A percentile compares a stretch with the other conserved stretches of the same genome.
phyloP scores from a whole-genome alignment of 116 monocot genomes.

The Posidonia oceanica region DNA sequence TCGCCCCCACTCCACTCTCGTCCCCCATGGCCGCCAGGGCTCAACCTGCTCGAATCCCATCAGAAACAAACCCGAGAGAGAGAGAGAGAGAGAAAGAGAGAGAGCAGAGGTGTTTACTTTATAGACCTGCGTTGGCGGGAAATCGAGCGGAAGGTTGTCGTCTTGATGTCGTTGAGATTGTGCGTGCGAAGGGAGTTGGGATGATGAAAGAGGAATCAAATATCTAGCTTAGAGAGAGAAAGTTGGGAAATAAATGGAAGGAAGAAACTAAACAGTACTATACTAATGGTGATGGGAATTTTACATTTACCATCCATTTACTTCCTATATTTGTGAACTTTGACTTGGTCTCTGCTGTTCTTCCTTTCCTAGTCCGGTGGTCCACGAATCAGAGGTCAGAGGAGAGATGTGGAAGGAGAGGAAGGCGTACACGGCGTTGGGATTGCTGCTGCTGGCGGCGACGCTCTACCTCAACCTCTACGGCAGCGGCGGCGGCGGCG shows the following conservation, averaged over 20 bases:
- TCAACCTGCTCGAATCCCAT: not conserved
- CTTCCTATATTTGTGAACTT: not conserved
- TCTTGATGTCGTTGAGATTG: not conserved
- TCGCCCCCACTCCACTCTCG: constrained; percentile 5
- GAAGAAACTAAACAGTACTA: too few relatives aligned
- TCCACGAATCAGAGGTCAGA: too few relatives aligned
- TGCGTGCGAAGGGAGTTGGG: too few relatives aligned
- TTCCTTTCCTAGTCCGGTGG: too few relatives aligned
- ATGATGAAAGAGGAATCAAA: too few relatives aligned
- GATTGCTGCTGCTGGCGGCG: constrained; percentile 36
- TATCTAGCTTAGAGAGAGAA: too few relatives aligned
- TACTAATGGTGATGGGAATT: not conserved
- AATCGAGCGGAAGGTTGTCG: not conserved
- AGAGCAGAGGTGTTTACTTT: not conserved
- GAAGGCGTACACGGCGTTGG: constrained; percentile 28
- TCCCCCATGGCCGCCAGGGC: not conserved
- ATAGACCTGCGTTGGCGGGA: constrained; percentile 14
- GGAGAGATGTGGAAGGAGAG: constrained; percentile 9
- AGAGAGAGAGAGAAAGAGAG: not conserved
- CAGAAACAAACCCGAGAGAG: constrained; percentile 8
- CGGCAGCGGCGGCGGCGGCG: not conserved
- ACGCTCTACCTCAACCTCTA: constrained; percentile 38
- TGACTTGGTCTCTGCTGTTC: too few relatives aligned
- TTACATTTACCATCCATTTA: not conserved
- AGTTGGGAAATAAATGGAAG: too few relatives aligned